Evolutionary conservation across 129 eudicot genomes (phyloP), one percentile per base, ranked within the genome.

Genomic region (Saussurea involucrata): DNA sequence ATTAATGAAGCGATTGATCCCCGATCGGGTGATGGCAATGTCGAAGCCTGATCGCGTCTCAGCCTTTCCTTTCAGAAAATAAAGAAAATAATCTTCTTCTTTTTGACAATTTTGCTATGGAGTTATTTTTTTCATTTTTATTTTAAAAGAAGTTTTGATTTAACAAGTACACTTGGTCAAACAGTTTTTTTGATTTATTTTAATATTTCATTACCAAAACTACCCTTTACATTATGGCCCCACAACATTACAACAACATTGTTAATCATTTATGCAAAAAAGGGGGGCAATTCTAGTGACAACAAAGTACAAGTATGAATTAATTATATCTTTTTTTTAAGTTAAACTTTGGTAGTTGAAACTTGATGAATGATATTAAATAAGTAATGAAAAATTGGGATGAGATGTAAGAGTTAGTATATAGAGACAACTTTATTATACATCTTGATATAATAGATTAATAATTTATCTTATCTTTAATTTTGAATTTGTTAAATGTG

Each of bases 291-390:
- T 27, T 18, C 5, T 66, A 40, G 49, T 67, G 57, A 77, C 31
- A 66, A 6, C 69, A 68, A 73, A 67, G 74, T 77, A 77, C 75
- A 53, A 49, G 11, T 55, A 55, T 68, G 10, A 55, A 68, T 10
- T 53, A 68, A 15, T 68, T n/a, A 68, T 53, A 18, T 68, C 1
- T 31, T 3, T 5, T 22, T 28, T 4, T 9, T 20, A 8, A 24
- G 46, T 57, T 25, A 6, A 55, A 2, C 4, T 31, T 20, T 33
- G 22, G 58, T 77, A 17, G 57, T 66, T 76, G 24, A 20, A 63
- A 63, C 65, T 24, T 71, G 40, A 65, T 24, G 18, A 21, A 71
- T 71, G 76, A 6, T 27, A 44, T 71, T 25, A 44, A 71, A 24
- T 28, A 29, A 21, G 22, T 5, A 72, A 70, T 8, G 7, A 61